Evolutionary conservation across 805 yeast species (phyloP).

Genomic region (Tetrapisispora namnaoensis): DNA sequence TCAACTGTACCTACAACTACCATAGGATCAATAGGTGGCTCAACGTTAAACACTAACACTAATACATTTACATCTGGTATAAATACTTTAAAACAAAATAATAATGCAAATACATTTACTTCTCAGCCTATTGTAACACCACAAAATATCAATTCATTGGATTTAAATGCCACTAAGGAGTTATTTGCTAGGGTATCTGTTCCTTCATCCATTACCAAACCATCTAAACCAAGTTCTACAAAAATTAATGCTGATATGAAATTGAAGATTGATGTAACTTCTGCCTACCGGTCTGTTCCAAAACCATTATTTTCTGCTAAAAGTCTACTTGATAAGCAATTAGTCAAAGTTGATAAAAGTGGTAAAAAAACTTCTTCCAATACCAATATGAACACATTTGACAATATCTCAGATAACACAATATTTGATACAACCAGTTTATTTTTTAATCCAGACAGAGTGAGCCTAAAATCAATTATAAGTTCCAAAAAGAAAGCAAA

Average conservation of each 20-base stretch:
- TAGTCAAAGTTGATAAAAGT: neutral
- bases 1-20: slow-evolving; percentile 10
- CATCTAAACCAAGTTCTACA: slow-evolving; percentile 37
- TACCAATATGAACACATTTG: neutral
- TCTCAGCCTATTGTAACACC: slow-evolving; percentile 26
- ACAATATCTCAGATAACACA: slow-evolving; percentile 6
- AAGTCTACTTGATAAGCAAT: neutral
- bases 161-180: neutral
- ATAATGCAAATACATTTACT: slow-evolving; percentile 29
- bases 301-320: slow-evolving; percentile 39
- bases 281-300: slow-evolving; percentile 58
- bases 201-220: slow-evolving; percentile 28
- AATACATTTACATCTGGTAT: neutral
- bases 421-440: slow-evolving; percentile 4
- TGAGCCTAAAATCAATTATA: slow-evolving; percentile 21
- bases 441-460: slow-evolving; percentile 26
- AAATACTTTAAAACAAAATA: neutral
- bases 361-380: neutral
- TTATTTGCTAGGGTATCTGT: slow-evolving; percentile 33
- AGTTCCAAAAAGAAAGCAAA: slow-evolving; percentile 14
- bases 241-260: slow-evolving; percentile 40
- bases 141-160: neutral
- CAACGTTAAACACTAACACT: neutral
- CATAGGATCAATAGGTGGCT: neutral
- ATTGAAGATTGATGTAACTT: slow-evolving; percentile 49